phyloP scores from a whole-genome alignment of 352 stramenopile genomes.

The Phytophthora agathidicida region DNA sequence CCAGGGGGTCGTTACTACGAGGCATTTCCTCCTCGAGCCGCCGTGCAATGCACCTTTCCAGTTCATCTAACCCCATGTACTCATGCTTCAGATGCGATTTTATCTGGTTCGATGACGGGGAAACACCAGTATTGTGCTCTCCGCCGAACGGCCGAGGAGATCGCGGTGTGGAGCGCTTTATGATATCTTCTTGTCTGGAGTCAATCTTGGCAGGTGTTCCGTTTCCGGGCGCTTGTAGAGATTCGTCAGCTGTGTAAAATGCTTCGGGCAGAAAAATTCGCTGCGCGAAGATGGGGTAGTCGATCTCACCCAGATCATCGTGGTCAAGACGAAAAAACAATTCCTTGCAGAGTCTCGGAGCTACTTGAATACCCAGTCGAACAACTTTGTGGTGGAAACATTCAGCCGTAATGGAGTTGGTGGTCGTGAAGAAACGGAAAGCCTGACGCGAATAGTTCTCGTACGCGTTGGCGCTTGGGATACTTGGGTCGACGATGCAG shows the following conservation, averaged over 20 bases:
- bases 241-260: constrained; percentile 30
- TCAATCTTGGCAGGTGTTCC: background rate
- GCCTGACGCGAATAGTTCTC: constrained; percentile 71
- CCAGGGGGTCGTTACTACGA: constrained; percentile 49
- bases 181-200: background rate
- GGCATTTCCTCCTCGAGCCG: constrained; percentile 71
- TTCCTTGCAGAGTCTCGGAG: constrained; percentile 51
- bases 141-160: constrained; percentile 1
- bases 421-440: constrained; percentile 82
- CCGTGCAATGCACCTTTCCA: constrained; percentile 57
- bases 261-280: constrained; percentile 60
- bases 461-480: constrained; percentile 46
- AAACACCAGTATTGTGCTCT: constrained; percentile 1
- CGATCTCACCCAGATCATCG: constrained; percentile 70
- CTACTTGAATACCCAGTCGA: constrained; percentile 58
- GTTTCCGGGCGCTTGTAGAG: background rate
- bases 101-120: constrained; percentile 6
- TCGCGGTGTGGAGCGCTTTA: background rate
- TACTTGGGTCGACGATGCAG: constrained; percentile 37
- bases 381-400: constrained; percentile 70
- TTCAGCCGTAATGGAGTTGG: constrained; percentile 71
- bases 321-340: constrained; percentile 70
- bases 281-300: constrained; percentile 63
- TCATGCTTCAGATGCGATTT: constrained; percentile 50
- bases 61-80: constrained; percentile 53